A percentile compares a stretch with the other conserved stretches of the same genome.
Evolutionary conservation across 75 land plant genomes (phyloP).

Genomic region (Selaginella tamariscina): DNA sequence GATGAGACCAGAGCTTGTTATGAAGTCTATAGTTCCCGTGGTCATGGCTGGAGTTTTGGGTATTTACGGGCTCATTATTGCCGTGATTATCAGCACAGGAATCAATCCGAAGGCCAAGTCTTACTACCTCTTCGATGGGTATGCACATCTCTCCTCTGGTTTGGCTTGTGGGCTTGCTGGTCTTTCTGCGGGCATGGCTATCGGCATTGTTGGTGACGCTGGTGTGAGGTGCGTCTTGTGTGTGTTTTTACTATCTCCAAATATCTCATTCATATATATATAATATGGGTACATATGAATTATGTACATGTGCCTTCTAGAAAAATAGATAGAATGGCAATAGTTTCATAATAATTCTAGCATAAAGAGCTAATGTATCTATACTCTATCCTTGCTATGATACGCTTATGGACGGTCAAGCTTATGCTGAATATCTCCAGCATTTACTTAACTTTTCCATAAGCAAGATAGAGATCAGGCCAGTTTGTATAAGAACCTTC

Average conservation of each 20-base stretch:
- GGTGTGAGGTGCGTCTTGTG: conserved; percentile 31
- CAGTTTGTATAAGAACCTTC: too few relatives aligned
- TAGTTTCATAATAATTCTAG: too few relatives aligned
- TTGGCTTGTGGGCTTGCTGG: conserved; percentile 51
- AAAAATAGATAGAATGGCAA: too few relatives aligned
- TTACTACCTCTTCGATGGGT: conserved; percentile 50
- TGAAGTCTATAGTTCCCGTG: conserved; percentile 57
- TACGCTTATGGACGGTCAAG: neutral
- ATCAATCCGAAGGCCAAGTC: conserved; percentile 51
- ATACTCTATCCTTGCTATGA: neutral
- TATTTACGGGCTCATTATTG: conserved; percentile 53
- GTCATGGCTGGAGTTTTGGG: conserved; percentile 63
- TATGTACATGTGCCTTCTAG: too few relatives aligned
- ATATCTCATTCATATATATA: too few relatives aligned
- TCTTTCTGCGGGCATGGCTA: conserved; percentile 52
- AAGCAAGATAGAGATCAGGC: neutral
- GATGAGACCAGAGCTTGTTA: conserved; percentile 58
- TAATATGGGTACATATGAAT: too few relatives aligned
- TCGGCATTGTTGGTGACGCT: conserved; percentile 58
- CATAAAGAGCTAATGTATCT: too few relatives aligned
- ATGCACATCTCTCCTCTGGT: conserved; percentile 51
- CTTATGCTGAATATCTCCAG: neutral
- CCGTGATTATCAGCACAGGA: conserved; percentile 53
- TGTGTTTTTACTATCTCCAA: too few relatives aligned
- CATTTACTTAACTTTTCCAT: neutral